Evolutionary conservation across 148 eudicot species (phyloP), one percentile per base, ranked within the genome.

Genomic region (Arctostaphylos glauca): DNA sequence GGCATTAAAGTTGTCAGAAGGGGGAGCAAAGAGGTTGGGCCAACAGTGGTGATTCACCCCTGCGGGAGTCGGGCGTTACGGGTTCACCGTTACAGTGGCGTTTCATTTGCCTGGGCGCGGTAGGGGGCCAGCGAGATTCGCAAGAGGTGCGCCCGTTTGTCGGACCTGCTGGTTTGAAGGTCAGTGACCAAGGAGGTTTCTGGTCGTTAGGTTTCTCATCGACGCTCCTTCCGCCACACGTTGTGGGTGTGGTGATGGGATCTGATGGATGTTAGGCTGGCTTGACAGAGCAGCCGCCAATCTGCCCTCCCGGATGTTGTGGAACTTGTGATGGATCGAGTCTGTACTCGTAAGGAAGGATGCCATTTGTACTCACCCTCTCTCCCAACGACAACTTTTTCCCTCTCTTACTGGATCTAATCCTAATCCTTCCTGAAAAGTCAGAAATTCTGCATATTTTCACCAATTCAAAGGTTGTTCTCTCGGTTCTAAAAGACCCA

Each of bases 281-380:
- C 71, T 66, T 66, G 14, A 25, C 71, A 66, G 71, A 66, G 71
- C 71, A 66, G 71, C 43, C 12, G n/a, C n/a, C n/a, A n/a, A 66
- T 25, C 13, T 25, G 71, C n/a, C 43, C 71, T 66, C 71, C 71
- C 3, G n/a, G n/a, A n/a, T 66, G 4, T n/a, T 2, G 12, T 66
- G 71, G 71, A 6, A 25, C 25, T 10, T 23, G 71, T 3, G 43
- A 66, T 66, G 71, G 71, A 64, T 64, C 25, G 43, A 66, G 71
- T 5, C 41, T 0, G 43, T 66, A 66, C 3, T 10, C 0, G 43
- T 10, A n/a, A 66, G 71, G 16, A 43, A 25, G 15, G 9, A 8
- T 66, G 0, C 71, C 71, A 25, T 43, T 25, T n/a, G 71, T 66
- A 18, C 21, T 10, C 23, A 21, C 18, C 23, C 21, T 59, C 64